phyloP scores from a whole-genome alignment of 768 basidiomycete species.

The Suillus subluteus region DNA sequence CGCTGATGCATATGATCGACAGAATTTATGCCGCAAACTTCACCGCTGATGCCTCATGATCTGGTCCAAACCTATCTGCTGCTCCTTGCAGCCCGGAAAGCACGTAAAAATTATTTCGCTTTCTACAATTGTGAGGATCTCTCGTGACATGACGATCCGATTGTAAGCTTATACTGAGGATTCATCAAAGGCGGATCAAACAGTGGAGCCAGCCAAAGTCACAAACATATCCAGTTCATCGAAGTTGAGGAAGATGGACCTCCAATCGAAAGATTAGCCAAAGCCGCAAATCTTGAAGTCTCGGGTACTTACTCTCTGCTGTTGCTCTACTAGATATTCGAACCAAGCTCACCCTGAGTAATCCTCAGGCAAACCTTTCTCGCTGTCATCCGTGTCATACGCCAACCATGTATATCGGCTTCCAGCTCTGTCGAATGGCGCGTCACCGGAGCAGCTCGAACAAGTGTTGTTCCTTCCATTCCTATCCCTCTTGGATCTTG shows the following conservation, averaged over 20 bases:
- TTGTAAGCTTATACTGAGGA: conserved; percentile 3
- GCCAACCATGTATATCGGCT: conserved; percentile 76
- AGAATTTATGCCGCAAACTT: conserved; percentile 80
- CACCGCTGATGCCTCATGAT: conserved; percentile 79
- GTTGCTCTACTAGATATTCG: conserved; percentile 14
- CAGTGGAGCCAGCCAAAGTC: conserved; percentile 88
- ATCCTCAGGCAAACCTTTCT: conserved; percentile 69
- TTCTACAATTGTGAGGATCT: conserved; percentile 84
- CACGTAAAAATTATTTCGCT: conserved; percentile 65
- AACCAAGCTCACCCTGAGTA: conserved; percentile 13
- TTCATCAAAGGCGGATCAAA: conserved; percentile 60
- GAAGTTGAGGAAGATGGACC: conserved; percentile 66
- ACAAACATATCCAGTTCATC: conserved; percentile 91
- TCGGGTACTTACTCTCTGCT: conserved; percentile 43
- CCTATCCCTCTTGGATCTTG: conserved; percentile 75
- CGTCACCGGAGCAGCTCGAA: conserved; percentile 48
- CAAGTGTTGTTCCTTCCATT: conserved; percentile 60
- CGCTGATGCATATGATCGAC: conserved; percentile 5
- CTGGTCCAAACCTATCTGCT: conserved; percentile 78
- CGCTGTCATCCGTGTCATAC: conserved; percentile 69
- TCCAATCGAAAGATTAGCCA: conserved; percentile 77
- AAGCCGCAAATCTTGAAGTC: conserved; percentile 57
- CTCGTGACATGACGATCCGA: conserved; percentile 3
- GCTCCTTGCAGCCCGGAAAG: conserved; percentile 66
- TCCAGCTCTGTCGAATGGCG: conserved; percentile 25